phyloP scores from a whole-genome alignment of 495 filamentous ascomycete genomes.

The Neurospora sp. region DNA sequence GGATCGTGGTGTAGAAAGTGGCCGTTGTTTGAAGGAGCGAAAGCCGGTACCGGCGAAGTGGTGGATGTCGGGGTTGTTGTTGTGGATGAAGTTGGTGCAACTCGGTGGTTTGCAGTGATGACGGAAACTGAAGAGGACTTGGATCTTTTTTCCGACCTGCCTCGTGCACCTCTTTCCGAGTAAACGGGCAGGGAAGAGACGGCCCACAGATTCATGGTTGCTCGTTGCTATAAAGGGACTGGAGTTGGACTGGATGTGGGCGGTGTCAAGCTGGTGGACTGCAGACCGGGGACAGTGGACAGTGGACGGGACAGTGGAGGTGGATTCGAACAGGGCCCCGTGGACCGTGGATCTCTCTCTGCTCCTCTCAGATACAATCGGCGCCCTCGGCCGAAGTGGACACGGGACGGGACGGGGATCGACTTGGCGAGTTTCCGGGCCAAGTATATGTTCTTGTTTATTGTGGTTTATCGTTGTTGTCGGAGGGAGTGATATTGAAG shows the following conservation, averaged over 20 bases:
- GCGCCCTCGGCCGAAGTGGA: not conserved
- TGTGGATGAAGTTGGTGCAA: not conserved
- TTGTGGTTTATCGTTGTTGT: not conserved
- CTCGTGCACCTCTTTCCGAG: constrained; percentile 12
- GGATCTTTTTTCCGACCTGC: constrained; percentile 15
- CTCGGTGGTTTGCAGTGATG: not conserved
- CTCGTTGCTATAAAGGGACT: constrained; percentile 2
- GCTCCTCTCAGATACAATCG: not conserved
- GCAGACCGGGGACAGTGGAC: not conserved
- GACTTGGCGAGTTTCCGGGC: not conserved
- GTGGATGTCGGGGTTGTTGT: constrained; percentile 1
- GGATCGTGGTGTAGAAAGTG: constrained; percentile 10
- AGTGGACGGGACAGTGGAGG: not conserved
- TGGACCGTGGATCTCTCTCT: not conserved
- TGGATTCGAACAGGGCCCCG: not conserved
- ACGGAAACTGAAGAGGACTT: constrained; percentile 2
- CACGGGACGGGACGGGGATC: not conserved
- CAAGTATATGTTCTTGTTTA: not conserved
- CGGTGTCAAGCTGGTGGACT: constrained; percentile 2
- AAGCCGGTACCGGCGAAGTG: constrained; percentile 6
- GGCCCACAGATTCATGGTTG: constrained; percentile 27
- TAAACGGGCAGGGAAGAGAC: constrained; percentile 23
- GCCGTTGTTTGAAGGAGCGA: not conserved
- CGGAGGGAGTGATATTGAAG: not conserved
- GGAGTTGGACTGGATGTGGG: not conserved